phyloP scores from a whole-genome alignment of 1,284 basidiomycete genomes.

The Bjerkandera adusta region DNA sequence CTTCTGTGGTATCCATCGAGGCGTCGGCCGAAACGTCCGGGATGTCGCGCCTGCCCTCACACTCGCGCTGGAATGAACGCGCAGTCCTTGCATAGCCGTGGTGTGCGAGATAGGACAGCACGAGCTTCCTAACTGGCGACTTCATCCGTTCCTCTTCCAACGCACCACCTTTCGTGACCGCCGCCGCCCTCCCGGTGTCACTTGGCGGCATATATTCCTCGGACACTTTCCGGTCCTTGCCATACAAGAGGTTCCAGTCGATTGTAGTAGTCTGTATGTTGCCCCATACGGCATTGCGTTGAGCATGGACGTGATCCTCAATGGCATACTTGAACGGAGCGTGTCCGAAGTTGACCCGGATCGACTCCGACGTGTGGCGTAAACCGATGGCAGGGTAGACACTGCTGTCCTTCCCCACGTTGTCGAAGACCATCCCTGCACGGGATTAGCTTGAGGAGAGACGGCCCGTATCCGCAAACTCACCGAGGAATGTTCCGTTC shows the following conservation, averaged over 20 bases:
- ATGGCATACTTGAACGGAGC: conserved; percentile 87
- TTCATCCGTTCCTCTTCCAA: conserved; percentile 31
- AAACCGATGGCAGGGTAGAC: conserved; percentile 88
- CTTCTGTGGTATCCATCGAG: conserved; percentile 28
- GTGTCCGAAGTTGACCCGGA: conserved; percentile 85
- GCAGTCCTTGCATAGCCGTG: conserved; percentile 75
- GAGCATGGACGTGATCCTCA: conserved; percentile 72
- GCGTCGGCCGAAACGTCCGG: conserved; percentile 47
- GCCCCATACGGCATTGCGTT: conserved; percentile 60
- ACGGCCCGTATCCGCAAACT: conserved; percentile 15
- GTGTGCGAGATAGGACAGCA: conserved; percentile 77
- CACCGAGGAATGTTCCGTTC: conserved; percentile 80
- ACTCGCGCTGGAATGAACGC: conserved; percentile 54
- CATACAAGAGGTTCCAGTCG: conserved; percentile 28
- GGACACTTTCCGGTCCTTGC: conserved; percentile 22
- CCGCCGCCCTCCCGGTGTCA: conserved; percentile 13
- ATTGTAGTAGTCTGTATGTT: conserved; percentile 54
- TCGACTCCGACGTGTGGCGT: conserved; percentile 68
- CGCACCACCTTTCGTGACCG: conserved; percentile 16
- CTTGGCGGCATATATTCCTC: no score
- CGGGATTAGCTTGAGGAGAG: conserved; percentile 1
- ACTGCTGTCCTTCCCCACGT: conserved; percentile 59
- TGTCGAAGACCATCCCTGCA: conserved; percentile 68
- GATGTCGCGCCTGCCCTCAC: conserved; percentile 18
- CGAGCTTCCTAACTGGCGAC: conserved; percentile 60